Evolutionary conservation across 805 yeast species (phyloP).

Genomic region (Candida suzukii): DNA sequence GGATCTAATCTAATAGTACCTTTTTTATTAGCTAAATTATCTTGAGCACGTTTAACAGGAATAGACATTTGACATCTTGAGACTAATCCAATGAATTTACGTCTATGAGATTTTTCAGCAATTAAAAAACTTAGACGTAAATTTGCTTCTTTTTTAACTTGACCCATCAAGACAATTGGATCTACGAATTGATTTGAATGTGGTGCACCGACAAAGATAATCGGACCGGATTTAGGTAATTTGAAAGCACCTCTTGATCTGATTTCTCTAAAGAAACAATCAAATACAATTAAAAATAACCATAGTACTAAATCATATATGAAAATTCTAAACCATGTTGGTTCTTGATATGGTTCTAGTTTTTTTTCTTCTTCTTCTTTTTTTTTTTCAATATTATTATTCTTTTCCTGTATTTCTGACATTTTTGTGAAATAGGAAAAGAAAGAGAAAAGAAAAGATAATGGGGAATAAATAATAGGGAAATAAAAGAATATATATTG

Average conservation of each 20-base stretch:
- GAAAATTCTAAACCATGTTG: conserved; percentile 29
- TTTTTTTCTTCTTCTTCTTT: background rate
- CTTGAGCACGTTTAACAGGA: conserved; percentile 92
- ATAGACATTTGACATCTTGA: conserved; percentile 75
- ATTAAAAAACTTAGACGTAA: conserved; percentile 46
- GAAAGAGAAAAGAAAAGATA: too few relatives aligned
- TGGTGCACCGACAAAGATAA: conserved; percentile 77
- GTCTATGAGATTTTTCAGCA: conserved; percentile 44
- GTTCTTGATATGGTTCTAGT: conserved; percentile 24
- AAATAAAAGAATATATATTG: too few relatives aligned
- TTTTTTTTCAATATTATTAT: background rate
- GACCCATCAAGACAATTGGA: conserved; percentile 70
- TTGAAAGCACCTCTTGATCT: conserved; percentile 65
- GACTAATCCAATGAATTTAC: conserved; percentile 60
- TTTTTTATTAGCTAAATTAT: conserved; percentile 56
- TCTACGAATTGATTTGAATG: conserved; percentile 85
- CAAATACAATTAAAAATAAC: conserved; percentile 36
- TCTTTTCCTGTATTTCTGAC: background rate
- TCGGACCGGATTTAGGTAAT: conserved; percentile 54
- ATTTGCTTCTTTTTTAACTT: conserved; percentile 47
- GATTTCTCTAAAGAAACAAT: conserved; percentile 69
- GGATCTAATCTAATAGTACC: conserved; percentile 59
- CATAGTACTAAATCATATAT: conserved; percentile 48
- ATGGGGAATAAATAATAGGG: too few relatives aligned
- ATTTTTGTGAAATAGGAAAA: too few relatives aligned